These are phyloP conservation scores for Cytospora piceae DNA, from an alignment of 2,329 filamentous ascomycete species.

Conservation along the genomic window DNA sequence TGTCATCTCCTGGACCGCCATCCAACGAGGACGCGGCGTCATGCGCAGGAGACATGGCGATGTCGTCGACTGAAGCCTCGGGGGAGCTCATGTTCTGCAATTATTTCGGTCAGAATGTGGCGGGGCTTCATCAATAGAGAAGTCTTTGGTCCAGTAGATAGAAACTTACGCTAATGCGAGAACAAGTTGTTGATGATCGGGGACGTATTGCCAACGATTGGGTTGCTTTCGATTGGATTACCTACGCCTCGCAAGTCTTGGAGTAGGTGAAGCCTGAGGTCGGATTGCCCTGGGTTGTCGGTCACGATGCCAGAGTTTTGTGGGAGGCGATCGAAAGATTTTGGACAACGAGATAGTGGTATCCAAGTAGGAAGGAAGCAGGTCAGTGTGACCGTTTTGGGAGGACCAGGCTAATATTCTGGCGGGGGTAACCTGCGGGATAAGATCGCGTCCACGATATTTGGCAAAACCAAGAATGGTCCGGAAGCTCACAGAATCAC, in stretches of 20 bases:
- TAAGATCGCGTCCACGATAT: background rate
- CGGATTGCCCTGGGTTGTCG: background rate
- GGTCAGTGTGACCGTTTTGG: background rate
- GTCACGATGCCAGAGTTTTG: background rate
- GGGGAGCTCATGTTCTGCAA: background rate
- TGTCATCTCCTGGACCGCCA: background rate
- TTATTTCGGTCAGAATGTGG: background rate
- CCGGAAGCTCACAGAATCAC: background rate
- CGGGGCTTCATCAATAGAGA: background rate
- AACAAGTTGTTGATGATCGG: background rate
- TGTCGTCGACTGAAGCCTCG: background rate
- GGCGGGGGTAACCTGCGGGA: background rate
- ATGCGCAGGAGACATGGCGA: background rate
- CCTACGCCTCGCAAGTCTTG: background rate
- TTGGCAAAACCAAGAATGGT: background rate
- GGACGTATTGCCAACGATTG: background rate
- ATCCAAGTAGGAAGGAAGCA: background rate
- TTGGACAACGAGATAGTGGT: background rate
- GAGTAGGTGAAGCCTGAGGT: background rate
- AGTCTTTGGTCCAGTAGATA: background rate
- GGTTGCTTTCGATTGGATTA: too few relatives aligned
- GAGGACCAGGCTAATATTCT: background rate
- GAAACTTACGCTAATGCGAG: background rate
- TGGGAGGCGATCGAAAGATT: background rate
- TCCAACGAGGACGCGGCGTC: background rate